Evolutionary conservation across 805 yeast genomes (phyloP).

Genomic region (Candida schatavii): DNA sequence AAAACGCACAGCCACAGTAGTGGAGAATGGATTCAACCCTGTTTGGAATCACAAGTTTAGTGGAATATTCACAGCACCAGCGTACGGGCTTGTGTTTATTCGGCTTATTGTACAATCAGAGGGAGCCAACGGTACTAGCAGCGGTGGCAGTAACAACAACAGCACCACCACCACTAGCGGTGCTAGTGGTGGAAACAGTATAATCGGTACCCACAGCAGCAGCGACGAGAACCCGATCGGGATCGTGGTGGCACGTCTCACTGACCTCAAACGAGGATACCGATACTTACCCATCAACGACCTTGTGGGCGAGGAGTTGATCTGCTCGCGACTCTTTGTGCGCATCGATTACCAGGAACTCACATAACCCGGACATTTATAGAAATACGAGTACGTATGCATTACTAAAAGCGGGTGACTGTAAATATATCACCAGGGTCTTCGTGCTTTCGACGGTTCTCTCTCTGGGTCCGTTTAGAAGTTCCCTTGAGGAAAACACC

Average conservation of each 20-base stretch:
- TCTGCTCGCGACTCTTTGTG: constrained; percentile 51
- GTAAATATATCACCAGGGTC: no score
- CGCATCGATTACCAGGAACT: constrained; percentile 23
- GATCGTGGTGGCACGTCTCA: constrained; percentile 55
- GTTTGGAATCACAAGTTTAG: constrained; percentile 62
- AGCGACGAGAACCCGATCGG: constrained; percentile 46
- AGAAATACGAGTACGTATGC: no score
- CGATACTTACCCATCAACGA: constrained; percentile 79
- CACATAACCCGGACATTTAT: background rate
- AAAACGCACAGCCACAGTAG: constrained; percentile 28
- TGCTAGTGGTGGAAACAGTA: no score
- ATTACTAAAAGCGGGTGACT: no score
- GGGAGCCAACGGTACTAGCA: background rate
- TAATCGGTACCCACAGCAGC: no score
- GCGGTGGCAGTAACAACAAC: no score
- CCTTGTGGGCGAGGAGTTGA: constrained; percentile 70
- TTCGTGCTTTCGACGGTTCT: no score
- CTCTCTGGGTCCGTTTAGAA: no score
- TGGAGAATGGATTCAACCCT: constrained; percentile 84
- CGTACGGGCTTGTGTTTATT: constrained; percentile 54
- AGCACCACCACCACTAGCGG: no score
- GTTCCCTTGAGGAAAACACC: no score
- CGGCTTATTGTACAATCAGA: constrained; percentile 45
- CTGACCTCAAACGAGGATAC: constrained; percentile 72
- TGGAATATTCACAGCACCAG: constrained; percentile 35